A percentile compares a stretch with the other conserved stretches of the same genome.
Conservation (phyloP, 2,329 filamentous ascomycete species). For the Cordyceps pruinosa region DNA sequence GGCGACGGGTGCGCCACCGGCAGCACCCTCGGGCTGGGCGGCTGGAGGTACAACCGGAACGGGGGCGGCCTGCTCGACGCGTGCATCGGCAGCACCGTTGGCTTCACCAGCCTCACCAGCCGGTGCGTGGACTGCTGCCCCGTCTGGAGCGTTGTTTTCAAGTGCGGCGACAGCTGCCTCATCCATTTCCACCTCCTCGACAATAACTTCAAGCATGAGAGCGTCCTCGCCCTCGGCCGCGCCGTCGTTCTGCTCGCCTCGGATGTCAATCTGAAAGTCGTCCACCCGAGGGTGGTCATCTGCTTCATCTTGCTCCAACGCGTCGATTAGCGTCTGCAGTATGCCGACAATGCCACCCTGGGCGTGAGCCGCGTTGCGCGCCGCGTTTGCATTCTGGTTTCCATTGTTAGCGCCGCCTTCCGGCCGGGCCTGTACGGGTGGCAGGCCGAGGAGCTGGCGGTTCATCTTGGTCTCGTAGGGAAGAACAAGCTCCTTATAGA, state of each 20-base stretch:
- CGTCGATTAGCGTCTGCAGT: conserved; percentile 31
- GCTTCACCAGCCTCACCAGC: background rate
- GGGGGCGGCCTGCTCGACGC: conserved; percentile 1
- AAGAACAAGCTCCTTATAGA: conserved; percentile 41
- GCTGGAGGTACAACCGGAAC: background rate
- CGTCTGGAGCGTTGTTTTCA: background rate
- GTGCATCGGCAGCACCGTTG: background rate
- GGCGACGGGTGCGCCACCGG: conserved; percentile 11
- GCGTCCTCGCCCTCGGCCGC: conserved; percentile 21
- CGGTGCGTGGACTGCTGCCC: conserved; percentile 1
- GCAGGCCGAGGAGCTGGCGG: conserved; percentile 36
- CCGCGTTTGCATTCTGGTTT: background rate
- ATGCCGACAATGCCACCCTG: conserved; percentile 28
- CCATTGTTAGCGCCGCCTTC: conserved; percentile 11
- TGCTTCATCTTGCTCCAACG: conserved; percentile 28
- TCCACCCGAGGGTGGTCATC: conserved; percentile 17
- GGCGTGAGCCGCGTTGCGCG: background rate
- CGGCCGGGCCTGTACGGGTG: conserved; percentile 21
- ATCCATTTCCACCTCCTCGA: conserved; percentile 24
- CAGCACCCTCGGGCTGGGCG: background rate
- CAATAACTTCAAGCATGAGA: conserved; percentile 28
- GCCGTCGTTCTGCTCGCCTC: conserved; percentile 12
- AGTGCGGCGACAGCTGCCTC: conserved; percentile 24
- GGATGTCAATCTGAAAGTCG: background rate
- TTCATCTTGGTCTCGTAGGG: conserved; percentile 44